Evolutionary conservation across 2,329 filamentous ascomycete genomes (phyloP), one percentile per base, ranked within the genome.

Genomic region (Aureobasidium pullulans): DNA sequence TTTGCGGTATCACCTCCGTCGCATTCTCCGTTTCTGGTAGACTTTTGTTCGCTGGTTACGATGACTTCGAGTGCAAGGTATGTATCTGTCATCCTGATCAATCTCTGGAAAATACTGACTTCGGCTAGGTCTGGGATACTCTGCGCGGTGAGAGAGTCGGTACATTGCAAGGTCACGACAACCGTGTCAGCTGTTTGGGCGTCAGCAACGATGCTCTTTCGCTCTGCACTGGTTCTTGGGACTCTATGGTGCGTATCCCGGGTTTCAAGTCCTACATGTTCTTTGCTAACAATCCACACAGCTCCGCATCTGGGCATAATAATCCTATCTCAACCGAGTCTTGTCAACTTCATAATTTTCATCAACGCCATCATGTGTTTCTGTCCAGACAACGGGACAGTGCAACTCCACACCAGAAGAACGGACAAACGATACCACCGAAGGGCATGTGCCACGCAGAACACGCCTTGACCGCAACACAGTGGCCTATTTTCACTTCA

Each of bases 51-150:
- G 94, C 94, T 59, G 94, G 94, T 66, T 99, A 99, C 71, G 94
- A 99, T 70, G 94, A 99, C 73, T 99, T 96, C 70, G 94, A 99
- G 77, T 99, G 94, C 92, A 99, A 97, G 88, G 93, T 96, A 79
- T 70, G 84, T 29, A n/a, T 19, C 43, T 29, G 11, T 28, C 6
- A 4, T 29, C 39, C 6, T 11, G 42, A 23, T 42, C 36, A 32
- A 63, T 67, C 9, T 8, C 11, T 15, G 37, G 10, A 43, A 36
- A 3, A 19, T 60, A 69, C 65, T 69, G 62, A 69, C 59, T 31
- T 34, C 60, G 15, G 53, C 32, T 63, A 97, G 93, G 94, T 97
- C 62, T 99, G 94, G 94, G 94, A 99, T 76, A 86, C 96, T 64
- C 90, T 96, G 60, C 88, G 94, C 66, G 94, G 93, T 64, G 94